Evolutionary conservation across 345 rosid genomes (phyloP).

Genomic region (Eucalyptus viminalis): DNA sequence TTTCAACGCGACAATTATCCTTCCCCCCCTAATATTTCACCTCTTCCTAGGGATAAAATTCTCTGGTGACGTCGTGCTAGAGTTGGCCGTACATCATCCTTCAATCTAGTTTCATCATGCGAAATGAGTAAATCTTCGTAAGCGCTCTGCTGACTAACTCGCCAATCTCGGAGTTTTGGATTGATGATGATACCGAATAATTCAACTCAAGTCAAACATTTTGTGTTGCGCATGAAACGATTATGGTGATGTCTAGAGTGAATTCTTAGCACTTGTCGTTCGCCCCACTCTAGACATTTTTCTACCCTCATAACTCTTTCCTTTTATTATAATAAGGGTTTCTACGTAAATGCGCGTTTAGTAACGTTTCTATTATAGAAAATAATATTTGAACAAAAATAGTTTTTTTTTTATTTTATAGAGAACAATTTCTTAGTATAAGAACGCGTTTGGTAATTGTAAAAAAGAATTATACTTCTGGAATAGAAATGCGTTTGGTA

Average conservation of each 20-base stretch:
- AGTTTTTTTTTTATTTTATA: too few species aligned
- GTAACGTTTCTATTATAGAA: fast-evolving
- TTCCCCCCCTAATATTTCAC: not conserved
- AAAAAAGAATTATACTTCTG: too few species aligned
- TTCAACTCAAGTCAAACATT: not conserved
- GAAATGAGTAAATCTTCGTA: fast-evolving
- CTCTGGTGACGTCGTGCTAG: not conserved
- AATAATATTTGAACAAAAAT: too few species aligned
- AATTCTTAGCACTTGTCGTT: not conserved
- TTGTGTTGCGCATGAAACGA: fast-evolving
- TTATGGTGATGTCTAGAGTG: not conserved
- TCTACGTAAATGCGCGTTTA: fast-evolving
- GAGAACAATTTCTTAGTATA: fast-evolving
- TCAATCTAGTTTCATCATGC: not conserved
- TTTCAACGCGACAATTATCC: not conserved
- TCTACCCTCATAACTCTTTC: too few species aligned
- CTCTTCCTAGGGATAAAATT: fast-evolving
- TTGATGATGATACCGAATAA: not conserved
- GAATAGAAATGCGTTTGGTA: too few species aligned
- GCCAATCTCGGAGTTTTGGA: fast-evolving
- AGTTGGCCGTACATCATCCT: not conserved
- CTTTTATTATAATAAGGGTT: not conserved
- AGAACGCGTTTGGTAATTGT: fast-evolving
- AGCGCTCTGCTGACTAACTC: fast-evolving
- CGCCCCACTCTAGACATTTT: not conserved